Base-by-base conservation (phyloP, 495 filamentous ascomycete species). In the Stereocaulon alpinum region DNA sequence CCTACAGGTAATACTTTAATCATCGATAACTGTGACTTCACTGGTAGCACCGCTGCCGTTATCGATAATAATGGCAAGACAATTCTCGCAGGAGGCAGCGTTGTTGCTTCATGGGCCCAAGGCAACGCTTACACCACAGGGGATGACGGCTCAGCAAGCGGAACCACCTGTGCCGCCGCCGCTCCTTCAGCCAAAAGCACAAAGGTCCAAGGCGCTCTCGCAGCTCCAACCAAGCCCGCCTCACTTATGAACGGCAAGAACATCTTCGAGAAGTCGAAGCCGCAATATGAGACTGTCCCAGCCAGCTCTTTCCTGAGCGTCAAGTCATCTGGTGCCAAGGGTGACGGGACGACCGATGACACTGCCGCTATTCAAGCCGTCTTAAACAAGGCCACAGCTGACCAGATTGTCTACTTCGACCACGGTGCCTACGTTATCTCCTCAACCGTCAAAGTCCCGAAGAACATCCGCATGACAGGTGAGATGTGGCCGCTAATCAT, bases 401-500 rank as follows among this genome's bases (percentile, higher is more conserved):
- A 75, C 56, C 83, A 91, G 48, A 73, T 96, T 54, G 80, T 96
- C 57, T 97, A 88, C 78, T 94, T 98, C 68, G 88, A 94, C 70
- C 87, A 94, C 66, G 92, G 92, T 51, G 83, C 86, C 29, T 98
- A 96, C 72, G 72, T 95, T 20, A 76, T 98, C 66, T 87, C 87
- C 48, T 79, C 84, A 55, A 96, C 92, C 2, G 73, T 98, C 71
- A 83, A 86, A 68, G 78, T 97, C 4, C 92, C 92, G 49, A 82
- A 81, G 68, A 79, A 86, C 69, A 83, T 88, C 70, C 70, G 69
- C 45, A 92, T 97, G 67, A 85, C 86, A n/a, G 92, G 92, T 66
- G 92, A 97, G 70, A 82, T 91, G 64, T 93, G 86, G 86, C 84
- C 92, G 20, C 72, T 95, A 42, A 88, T 97, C 60, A 87, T 97